Percentiles rank a stretch among this genome's conserved stretches.
Conservation (phyloP, 768 basidiomycete genomes). For the Baorangia bicolor region DNA sequence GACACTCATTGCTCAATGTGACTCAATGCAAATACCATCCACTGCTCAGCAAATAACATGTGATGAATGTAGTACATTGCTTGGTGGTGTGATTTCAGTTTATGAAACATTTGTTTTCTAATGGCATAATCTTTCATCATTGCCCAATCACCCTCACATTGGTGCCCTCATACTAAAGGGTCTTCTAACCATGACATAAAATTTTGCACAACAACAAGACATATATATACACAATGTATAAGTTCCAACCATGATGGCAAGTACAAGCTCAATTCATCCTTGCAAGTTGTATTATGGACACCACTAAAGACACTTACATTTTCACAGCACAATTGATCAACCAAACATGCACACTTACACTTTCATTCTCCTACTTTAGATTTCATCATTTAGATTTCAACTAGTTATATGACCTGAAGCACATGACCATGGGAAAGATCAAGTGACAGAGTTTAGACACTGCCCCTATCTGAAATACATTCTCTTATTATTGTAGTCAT, state of each 20-base stretch:
- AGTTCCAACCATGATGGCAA: neutral
- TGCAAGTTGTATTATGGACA: too few species aligned
- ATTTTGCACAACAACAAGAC: neutral
- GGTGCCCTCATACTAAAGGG: neutral
- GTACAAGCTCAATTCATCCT: neutral
- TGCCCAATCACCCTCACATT: neutral
- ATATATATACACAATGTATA: neutral
- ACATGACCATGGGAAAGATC: too few species aligned
- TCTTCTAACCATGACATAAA: neutral
- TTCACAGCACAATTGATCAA: too few species aligned
- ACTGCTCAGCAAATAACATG: neutral
- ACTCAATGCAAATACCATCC: neutral
- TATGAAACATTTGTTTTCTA: neutral
- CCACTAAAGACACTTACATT: too few species aligned
- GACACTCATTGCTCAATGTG: too few species aligned
- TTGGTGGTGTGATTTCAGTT: neutral
- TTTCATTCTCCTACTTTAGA: too few species aligned
- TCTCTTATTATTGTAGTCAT: too few species aligned
- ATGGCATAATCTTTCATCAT: neutral
- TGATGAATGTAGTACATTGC: neutral
- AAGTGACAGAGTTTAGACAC: too few species aligned
- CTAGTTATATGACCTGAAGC: too few species aligned
- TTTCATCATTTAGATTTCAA: too few species aligned
- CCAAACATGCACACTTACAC: too few species aligned
- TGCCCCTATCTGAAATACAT: too few species aligned